phyloP scores from a whole-genome alignment of 2,329 filamentous ascomycete genomes.

The Cladosporium sp. region DNA sequence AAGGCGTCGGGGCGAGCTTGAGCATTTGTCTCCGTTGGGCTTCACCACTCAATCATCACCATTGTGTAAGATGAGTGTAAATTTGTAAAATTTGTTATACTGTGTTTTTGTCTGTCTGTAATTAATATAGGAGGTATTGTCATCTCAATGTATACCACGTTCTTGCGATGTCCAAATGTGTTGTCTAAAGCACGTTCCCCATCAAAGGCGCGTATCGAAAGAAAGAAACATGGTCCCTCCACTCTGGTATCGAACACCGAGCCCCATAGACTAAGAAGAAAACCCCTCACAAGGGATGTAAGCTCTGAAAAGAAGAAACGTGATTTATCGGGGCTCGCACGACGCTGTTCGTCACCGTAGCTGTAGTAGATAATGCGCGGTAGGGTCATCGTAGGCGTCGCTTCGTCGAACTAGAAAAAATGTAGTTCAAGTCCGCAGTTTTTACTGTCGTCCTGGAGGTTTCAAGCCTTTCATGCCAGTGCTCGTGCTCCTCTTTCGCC shows the following conservation, averaged over 20 bases:
- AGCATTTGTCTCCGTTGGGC: background rate
- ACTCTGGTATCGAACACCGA: background rate
- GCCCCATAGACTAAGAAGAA: background rate
- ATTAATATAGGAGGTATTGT: background rate
- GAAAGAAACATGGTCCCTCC: background rate
- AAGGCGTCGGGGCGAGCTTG: background rate
- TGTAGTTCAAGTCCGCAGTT: background rate
- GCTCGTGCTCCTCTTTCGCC: conserved; percentile 33
- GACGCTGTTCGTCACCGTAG: background rate
- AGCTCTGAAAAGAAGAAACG: background rate
- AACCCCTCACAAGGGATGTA: background rate
- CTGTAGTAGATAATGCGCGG: background rate
- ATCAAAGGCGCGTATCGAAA: too few relatives aligned
- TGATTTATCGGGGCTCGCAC: background rate
- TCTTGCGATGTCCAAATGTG: background rate
- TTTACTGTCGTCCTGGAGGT: conserved; percentile 29
- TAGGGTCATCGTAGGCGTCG: too few relatives aligned
- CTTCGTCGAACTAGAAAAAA: background rate
- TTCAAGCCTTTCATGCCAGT: conserved; percentile 33
- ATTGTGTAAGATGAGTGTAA: background rate
- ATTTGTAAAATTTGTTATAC: background rate
- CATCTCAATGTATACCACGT: background rate
- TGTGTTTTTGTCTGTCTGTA: background rate
- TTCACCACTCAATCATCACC: background rate
- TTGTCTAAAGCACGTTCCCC: background rate